Percentiles rank a stretch among this genome's conserved stretches.
Conservation (phyloP, 192 early-diverging fungal species). For the Coemansia sp. region DNA sequence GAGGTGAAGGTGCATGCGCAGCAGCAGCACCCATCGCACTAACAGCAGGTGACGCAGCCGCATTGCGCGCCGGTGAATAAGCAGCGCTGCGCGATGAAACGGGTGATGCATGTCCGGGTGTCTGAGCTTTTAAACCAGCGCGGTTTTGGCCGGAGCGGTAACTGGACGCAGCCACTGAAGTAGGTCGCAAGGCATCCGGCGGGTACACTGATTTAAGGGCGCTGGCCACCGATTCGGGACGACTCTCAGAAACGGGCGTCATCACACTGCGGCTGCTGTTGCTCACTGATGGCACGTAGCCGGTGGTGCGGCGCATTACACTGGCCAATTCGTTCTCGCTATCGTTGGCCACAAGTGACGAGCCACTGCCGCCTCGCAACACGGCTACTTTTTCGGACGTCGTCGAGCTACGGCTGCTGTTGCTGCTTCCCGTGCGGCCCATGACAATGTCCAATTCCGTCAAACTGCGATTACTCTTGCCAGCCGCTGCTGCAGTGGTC, state of each 20-base stretch:
- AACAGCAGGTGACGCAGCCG: constrained; percentile 19
- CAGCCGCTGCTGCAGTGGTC: background rate
- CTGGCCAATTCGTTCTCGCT: constrained; percentile 48
- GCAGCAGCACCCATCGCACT: constrained; percentile 6
- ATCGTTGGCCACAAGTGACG: constrained; percentile 26
- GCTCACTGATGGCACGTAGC: constrained; percentile 37
- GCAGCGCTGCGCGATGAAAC: constrained; percentile 13
- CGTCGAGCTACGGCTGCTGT: constrained; percentile 9
- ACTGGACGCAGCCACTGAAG: constrained; percentile 3
- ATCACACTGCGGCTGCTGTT: constrained; percentile 8
- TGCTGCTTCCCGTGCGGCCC: constrained; percentile 42
- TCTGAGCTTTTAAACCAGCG: constrained; percentile 12
- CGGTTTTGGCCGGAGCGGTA: constrained; percentile 14
- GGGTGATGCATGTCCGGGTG: constrained; percentile 3
- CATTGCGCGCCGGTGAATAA: constrained; percentile 18
- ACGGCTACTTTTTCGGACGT: constrained; percentile 1
- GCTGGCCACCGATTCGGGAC: constrained; percentile 35
- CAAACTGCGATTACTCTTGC: constrained; percentile 21
- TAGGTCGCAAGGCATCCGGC: constrained; percentile 21
- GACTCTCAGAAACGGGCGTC: constrained; percentile 19
- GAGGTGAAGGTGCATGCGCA: constrained; percentile 26
- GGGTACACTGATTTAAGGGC: constrained; percentile 32
- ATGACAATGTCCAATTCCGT: constrained; percentile 55
- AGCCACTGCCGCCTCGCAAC: constrained; percentile 43
- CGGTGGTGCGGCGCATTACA: constrained; percentile 51